Conservation (phyloP, 202 grass and related monocot species). For the Zizania palustris region DNA sequence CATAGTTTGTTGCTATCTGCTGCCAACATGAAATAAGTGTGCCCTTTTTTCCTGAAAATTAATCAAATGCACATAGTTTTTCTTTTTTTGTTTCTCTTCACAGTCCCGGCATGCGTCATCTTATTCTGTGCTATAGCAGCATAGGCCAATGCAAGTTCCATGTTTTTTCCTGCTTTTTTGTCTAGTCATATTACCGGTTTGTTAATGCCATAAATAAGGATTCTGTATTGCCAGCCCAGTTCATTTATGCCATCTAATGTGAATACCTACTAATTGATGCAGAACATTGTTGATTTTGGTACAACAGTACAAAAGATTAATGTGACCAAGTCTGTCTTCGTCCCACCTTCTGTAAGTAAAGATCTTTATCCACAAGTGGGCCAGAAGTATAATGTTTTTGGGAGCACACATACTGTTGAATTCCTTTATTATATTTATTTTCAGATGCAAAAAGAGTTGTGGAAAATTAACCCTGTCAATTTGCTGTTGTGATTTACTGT, state of each 20-base stretch:
- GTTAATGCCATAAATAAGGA: neutral
- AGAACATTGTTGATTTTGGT: slow-evolving; percentile 80
- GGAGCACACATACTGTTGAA: neutral
- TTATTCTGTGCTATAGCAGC: neutral
- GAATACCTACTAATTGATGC: slow-evolving; percentile 38
- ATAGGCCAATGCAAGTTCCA: slow-evolving; percentile 9
- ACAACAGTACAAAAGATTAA: slow-evolving; percentile 65
- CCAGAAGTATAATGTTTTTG: slow-evolving; percentile 13
- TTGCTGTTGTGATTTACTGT: slow-evolving; percentile 23
- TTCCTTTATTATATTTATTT: slow-evolving; percentile 2
- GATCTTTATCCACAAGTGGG: neutral
- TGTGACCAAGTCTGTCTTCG: slow-evolving; percentile 61
- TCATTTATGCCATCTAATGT: slow-evolving; percentile 13
- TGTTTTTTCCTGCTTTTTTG: slow-evolving; percentile 17
- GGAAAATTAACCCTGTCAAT: neutral
- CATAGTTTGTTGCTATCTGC: slow-evolving; percentile 1
- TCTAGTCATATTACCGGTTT: neutral
- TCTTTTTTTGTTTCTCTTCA: neutral
- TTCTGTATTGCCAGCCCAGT: neutral
- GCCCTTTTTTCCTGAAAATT: neutral
- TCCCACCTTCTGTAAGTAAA: slow-evolving; percentile 63
- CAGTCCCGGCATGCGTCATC: neutral
- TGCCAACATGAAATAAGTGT: slow-evolving; percentile 9
- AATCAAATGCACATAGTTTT: slow-evolving; percentile 27
- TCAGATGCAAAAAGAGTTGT: slow-evolving; percentile 4